Conservation (phyloP, 2,329 filamentous ascomycete species). For the Elsinoe perseae region DNA sequence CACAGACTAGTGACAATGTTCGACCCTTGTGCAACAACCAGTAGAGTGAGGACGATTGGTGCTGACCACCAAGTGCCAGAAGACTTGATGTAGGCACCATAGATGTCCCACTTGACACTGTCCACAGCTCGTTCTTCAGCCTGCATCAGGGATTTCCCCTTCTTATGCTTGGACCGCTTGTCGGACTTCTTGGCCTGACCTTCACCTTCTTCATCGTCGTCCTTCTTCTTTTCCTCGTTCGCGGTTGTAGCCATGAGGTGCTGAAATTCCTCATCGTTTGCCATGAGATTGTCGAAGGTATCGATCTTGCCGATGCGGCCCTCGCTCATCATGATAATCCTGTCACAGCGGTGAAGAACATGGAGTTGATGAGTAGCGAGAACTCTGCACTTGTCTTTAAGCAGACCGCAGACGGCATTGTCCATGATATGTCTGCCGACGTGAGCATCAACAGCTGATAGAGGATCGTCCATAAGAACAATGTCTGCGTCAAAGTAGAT, state of each 20-base stretch:
- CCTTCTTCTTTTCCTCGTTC: slow-evolving; percentile 48
- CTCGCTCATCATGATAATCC: slow-evolving; percentile 87
- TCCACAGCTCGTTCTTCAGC: slow-evolving; percentile 62
- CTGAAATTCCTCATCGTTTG: slow-evolving; percentile 66
- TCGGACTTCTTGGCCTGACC: slow-evolving; percentile 52
- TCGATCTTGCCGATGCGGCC: slow-evolving; percentile 78
- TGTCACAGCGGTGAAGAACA: slow-evolving; percentile 81
- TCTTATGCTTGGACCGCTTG: slow-evolving; percentile 48
- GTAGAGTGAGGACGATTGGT: slow-evolving; percentile 53
- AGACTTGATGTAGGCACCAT: slow-evolving; percentile 66
- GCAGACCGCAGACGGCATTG: slow-evolving; percentile 79
- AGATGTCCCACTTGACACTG: slow-evolving; percentile 73
- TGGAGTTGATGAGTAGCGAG: slow-evolving; percentile 93
- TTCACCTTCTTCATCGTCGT: slow-evolving; percentile 41
- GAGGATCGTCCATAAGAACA: slow-evolving; percentile 56
- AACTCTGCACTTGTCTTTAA: slow-evolving; percentile 83
- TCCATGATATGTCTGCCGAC: slow-evolving; percentile 73
- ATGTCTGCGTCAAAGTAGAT: slow-evolving; percentile 59
- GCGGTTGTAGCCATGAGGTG: slow-evolving; percentile 74
- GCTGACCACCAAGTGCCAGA: slow-evolving; percentile 65
- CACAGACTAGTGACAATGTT: slow-evolving; percentile 86
- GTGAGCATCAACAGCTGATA: slow-evolving; percentile 52
- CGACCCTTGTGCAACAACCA: slow-evolving; percentile 67
- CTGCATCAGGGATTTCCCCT: slow-evolving; percentile 60
- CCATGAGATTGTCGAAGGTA: slow-evolving; percentile 84